Percentiles rank a stretch among this genome's conserved stretches.
phyloP scores from a whole-genome alignment of 257 asterid genomes.

The Penstemon barbatus region DNA sequence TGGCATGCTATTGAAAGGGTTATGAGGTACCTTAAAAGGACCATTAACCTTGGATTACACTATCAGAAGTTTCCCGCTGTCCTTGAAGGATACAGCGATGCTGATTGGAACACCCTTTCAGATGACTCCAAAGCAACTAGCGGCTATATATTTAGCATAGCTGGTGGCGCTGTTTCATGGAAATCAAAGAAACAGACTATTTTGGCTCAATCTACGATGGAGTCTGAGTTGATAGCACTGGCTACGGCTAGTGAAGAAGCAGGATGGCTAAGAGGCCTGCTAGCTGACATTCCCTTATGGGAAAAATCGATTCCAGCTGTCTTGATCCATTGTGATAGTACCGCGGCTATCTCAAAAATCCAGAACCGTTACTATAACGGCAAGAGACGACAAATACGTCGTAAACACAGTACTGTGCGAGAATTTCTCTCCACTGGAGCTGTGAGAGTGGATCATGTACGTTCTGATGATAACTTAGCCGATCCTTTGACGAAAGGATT shows the following conservation, averaged over 20 bases:
- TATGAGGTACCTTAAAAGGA: not conserved
- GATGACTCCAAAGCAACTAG: constrained; percentile 18
- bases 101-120: constrained; percentile 18
- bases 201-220: not conserved
- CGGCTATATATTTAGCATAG: constrained; percentile 7
- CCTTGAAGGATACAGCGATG: constrained; percentile 18
- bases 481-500: not conserved
- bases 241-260: not conserved
- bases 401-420: not conserved
- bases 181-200: constrained; percentile 19
- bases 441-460: not conserved
- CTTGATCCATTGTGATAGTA: not conserved
- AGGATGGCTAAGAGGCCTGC: not conserved
- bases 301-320: not conserved
- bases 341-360: not conserved
- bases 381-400: not conserved
- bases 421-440: not conserved
- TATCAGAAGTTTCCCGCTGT: constrained; percentile 7
- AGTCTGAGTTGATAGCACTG: not conserved
- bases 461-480: not conserved
- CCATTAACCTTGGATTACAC: constrained; percentile 13
- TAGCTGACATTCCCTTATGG: not conserved
- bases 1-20: no score
- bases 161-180: constrained; percentile 9
- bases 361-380: not conserved